Conservation (phyloP, 140 eudicot genomes). For the Senecio squalidus region DNA sequence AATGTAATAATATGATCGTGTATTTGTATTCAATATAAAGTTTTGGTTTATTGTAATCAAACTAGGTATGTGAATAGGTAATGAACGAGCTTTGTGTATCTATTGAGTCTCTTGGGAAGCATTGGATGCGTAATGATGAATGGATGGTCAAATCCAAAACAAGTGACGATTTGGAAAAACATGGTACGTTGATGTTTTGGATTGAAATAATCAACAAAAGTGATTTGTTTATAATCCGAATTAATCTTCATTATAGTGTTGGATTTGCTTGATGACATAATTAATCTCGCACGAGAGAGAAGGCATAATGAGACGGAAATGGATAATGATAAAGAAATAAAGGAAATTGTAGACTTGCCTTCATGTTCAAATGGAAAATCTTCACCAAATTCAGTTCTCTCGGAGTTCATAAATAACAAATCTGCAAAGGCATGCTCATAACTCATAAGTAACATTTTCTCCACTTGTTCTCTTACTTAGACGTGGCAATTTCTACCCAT, state of each 20-base stretch:
- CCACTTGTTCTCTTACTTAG: conserved; percentile 36
- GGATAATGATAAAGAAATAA: conserved; percentile 45
- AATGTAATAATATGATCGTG: neutral
- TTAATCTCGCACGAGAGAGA: conserved; percentile 56
- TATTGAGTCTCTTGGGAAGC: conserved; percentile 52
- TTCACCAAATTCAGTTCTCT: conserved; percentile 71
- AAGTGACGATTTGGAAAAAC: conserved; percentile 45
- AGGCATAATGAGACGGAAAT: conserved; percentile 45
- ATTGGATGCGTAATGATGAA: conserved; percentile 46
- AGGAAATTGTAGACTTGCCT: conserved; percentile 28
- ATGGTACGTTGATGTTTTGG: conserved; percentile 40
- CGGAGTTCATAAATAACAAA: conserved; percentile 12
- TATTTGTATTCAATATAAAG: neutral
- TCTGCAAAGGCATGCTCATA: conserved; percentile 37
- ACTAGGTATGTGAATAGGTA: conserved; percentile 37
- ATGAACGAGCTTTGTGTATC: conserved; percentile 53
- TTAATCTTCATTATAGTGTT: conserved; percentile 30
- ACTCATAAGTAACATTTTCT: conserved; percentile 33
- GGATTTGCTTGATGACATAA: conserved; percentile 65
- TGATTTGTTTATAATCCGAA: neutral
- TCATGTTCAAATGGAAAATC: conserved; percentile 36
- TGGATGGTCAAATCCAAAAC: conserved; percentile 57
- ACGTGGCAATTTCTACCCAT: conserved; percentile 5
- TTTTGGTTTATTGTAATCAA: conserved; percentile 10
- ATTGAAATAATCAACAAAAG: neutral